Evolutionary conservation across 305 asterid species (phyloP).

Genomic region (Nicotiana rustica): DNA sequence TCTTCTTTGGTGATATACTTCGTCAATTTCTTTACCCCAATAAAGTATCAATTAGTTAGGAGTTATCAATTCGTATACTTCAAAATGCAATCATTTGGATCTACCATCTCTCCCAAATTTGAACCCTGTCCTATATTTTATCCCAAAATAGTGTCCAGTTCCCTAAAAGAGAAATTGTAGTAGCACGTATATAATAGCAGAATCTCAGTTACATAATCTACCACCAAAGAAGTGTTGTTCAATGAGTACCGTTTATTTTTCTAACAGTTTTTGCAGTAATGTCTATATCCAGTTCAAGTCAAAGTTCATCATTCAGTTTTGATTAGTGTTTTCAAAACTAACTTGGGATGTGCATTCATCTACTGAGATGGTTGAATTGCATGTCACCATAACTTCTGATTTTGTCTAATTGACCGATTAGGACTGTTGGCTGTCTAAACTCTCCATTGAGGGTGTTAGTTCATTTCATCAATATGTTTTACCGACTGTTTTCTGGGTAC

Average conservation of each 20-base stretch:
- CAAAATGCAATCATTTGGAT: constrained; percentile 12
- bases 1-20: not conserved
- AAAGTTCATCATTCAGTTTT: not conserved
- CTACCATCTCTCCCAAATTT: constrained; percentile 13
- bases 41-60: constrained; percentile 6
- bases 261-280: not conserved
- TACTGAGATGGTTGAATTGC: not conserved
- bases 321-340: not conserved
- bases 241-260: not conserved
- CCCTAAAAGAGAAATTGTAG: not conserved
- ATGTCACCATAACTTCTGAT: not conserved
- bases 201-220: constrained; percentile 5
- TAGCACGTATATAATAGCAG: not conserved
- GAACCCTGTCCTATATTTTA: too few relatives aligned
- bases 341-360: constrained; percentile 10
- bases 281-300: not conserved
- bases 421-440: constrained; percentile 4
- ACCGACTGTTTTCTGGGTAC: not conserved
- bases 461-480: not conserved
- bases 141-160: not conserved
- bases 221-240: not conserved
- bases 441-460: not conserved
- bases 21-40: not conserved
- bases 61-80: not conserved
- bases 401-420: not conserved